A percentile compares a stretch with the other conserved stretches of the same genome.
phyloP scores from a whole-genome alignment of 768 basidiomycete genomes.

The Rhizopogon salebrosus region DNA sequence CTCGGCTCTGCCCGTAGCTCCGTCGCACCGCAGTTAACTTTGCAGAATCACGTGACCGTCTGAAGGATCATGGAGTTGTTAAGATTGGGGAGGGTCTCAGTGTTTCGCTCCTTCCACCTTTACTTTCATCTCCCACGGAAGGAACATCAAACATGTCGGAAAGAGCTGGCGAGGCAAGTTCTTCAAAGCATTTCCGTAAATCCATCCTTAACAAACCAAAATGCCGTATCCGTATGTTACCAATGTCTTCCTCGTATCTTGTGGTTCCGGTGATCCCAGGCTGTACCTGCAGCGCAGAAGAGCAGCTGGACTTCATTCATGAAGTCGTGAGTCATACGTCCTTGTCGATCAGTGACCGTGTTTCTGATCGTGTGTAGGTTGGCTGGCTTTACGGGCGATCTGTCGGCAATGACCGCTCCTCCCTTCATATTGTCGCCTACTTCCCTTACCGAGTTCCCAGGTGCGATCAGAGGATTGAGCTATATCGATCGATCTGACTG shows the following conservation, averaged over 20 bases:
- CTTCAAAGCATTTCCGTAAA: conserved; percentile 15
- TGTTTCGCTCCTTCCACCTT: no score
- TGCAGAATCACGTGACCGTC: no score
- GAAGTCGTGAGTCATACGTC: conserved; percentile 64
- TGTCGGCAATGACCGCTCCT: conserved; percentile 79
- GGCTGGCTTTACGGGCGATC: conserved; percentile 82
- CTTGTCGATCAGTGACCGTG: not conserved
- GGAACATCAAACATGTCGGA: conserved; percentile 26
- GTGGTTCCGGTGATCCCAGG: conserved; percentile 32
- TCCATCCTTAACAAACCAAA: conserved; percentile 20
- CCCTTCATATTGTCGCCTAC: conserved; percentile 91
- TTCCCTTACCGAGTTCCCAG: conserved; percentile 89
- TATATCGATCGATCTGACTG: not conserved
- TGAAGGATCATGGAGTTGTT: no score
- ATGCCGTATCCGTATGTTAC: conserved; percentile 30
- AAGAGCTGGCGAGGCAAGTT: conserved; percentile 38
- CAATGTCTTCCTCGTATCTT: conserved; percentile 15
- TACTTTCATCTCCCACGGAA: not conserved
- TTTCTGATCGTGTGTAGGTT: conserved; percentile 41
- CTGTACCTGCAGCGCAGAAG: conserved; percentile 79
- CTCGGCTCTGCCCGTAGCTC: no score
- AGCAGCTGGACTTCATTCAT: conserved; percentile 87
- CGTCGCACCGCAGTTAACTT: no score
- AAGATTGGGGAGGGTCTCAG: no score
- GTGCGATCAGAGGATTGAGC: conserved; percentile 34